phyloP scores from a whole-genome alignment of 1,284 basidiomycete genomes.

The Gomphus bonarii region DNA sequence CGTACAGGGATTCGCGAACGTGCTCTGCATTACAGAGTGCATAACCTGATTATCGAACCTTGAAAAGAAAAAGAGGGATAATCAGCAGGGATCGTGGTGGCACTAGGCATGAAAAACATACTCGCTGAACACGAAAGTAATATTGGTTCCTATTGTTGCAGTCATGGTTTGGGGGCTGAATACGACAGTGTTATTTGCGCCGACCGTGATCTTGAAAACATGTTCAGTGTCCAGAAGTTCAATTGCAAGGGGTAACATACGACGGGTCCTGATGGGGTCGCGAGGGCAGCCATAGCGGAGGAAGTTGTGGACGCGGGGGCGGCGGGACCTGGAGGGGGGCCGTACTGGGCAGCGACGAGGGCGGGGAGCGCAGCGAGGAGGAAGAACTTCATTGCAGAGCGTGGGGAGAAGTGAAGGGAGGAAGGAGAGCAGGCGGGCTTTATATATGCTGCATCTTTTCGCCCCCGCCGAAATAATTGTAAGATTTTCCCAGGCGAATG shows the following conservation, averaged over 20 bases:
- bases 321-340: conserved; percentile 18
- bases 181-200: conserved; percentile 15
- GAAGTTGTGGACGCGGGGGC: conserved; percentile 12
- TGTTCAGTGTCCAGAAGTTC: no score
- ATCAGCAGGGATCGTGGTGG: not conserved
- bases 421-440: not conserved
- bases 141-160: conserved; percentile 35
- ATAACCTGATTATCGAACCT: conserved; percentile 18
- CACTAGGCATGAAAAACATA: conserved; percentile 19
- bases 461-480: not conserved
- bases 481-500: not conserved
- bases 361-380: conserved; percentile 20
- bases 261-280: conserved; percentile 20
- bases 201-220: not conserved
- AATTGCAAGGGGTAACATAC: no score
- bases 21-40: conserved; percentile 48
- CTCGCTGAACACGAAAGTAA: conserved; percentile 46
- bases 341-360: conserved; percentile 31
- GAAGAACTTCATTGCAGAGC: not conserved
- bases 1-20: conserved; percentile 38
- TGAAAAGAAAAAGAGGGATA: conserved; percentile 5
- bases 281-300: conserved; percentile 15
- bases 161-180: conserved; percentile 36
- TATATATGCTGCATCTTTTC: not conserved
- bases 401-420: not conserved